Base-by-base conservation (phyloP, 2,329 filamentous ascomycete genomes). In the Dryadomyces quercivorus region DNA sequence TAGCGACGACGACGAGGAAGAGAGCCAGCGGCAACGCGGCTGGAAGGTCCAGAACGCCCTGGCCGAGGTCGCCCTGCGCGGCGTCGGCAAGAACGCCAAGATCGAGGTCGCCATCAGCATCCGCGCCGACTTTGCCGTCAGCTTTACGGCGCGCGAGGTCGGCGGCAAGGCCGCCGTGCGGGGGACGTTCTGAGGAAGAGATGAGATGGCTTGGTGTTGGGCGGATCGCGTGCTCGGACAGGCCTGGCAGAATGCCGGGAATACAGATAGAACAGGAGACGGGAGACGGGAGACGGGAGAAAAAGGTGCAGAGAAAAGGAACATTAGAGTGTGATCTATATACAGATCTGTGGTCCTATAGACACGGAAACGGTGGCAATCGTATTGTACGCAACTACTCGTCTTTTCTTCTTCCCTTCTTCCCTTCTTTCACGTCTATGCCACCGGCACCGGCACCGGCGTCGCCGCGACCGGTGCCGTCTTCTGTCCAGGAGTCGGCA, bases 91-190 rank as follows among this genome's bases (percentile, higher is more conserved):
- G 74, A 86, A 82, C 56, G 81, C 81, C 64, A 95, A 95, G 76
- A 82, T 98, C 61, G 93, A 98, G 76, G 84, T 97, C 54, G 94
- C 89, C 67, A 81, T 97, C 64, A 95, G 92, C 69, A 85, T 97
- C 60, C 80, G 78, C 54, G 84, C 81, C 26, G 90, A 97, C 67
- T 74, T 96, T 55, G 77, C 77, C 60, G 78, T 96, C 58, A 88
- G 86, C 51, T 77, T 95, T 61, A 87, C 91, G 45, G 84, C 85
- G 55, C 79, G 92, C 60, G 90, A 95, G 69, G 85, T 95, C 50
- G 91, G 92, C 59, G 86, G 82, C 57, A 92, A 95, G 75, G 86
- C 86, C 46, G 91, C 89, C 61, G 82, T 93, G 57, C 76, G 89
- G 62, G 88, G 87, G 42, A 43, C 56, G 20, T 57, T 61, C 21